phyloP scores from a whole-genome alignment of 306 rosid species.

The Quercus rubra region DNA sequence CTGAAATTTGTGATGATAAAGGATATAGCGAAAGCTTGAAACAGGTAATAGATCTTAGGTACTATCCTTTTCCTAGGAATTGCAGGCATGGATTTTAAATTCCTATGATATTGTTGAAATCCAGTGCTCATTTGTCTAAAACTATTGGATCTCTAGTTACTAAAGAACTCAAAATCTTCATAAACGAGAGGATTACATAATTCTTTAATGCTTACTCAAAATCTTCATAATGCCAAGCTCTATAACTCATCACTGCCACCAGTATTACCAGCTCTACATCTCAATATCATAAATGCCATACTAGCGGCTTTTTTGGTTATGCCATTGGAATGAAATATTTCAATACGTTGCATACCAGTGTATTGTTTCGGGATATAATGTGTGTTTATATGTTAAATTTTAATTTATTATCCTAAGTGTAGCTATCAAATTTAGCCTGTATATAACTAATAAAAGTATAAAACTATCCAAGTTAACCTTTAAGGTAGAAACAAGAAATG shows the following conservation, averaged over 20 bases:
- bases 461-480: no score
- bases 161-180: background rate
- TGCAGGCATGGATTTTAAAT: background rate
- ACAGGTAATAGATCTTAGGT: slow-evolving; percentile 47
- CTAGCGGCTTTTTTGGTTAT: no score
- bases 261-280: background rate
- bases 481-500: background rate
- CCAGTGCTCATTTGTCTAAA: background rate
- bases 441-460: no score
- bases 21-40: slow-evolving; percentile 34
- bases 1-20: slow-evolving; percentile 32
- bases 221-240: background rate
- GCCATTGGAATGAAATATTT: no score
- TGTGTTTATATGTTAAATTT: no score
- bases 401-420: no score
- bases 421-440: no score
- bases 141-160: background rate
- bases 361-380: no score
- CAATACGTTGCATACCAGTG: no score
- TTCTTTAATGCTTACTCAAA: background rate
- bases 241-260: background rate
- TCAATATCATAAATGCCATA: no score
- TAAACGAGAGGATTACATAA: background rate
- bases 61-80: background rate
- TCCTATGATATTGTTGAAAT: background rate